These are phyloP conservation scores for Colletotrichum karsti DNA, from an alignment of 2,329 filamentous ascomycete species.

Conservation along the genomic window DNA sequence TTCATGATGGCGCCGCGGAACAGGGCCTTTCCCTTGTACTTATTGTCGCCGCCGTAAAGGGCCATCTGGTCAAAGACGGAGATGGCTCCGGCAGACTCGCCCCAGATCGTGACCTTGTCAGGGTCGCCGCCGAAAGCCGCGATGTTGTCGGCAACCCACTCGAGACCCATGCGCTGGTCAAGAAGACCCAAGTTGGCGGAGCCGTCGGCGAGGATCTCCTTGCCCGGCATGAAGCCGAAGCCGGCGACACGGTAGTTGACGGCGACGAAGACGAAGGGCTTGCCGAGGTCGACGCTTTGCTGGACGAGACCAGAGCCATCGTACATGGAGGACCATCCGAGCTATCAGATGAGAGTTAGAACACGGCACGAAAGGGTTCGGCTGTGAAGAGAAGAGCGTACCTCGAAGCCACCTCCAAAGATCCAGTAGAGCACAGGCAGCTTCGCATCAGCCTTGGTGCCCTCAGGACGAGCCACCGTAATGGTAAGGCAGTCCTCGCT, in stretches of 20 bases:
- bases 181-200: conserved; percentile 66
- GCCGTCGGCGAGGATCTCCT: conserved; percentile 63
- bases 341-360: conserved; percentile 27
- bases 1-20: conserved; percentile 75
- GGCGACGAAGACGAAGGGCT: conserved; percentile 69
- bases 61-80: conserved; percentile 71
- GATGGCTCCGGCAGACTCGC: conserved; percentile 67
- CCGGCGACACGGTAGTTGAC: conserved; percentile 72
- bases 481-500: conserved; percentile 62
- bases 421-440: conserved; percentile 68
- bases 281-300: conserved; percentile 48
- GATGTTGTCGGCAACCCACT: conserved; percentile 74
- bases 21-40: conserved; percentile 69
- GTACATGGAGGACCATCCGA: conserved; percentile 42
- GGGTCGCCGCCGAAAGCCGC: conserved; percentile 73
- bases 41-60: conserved; percentile 68
- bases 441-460: conserved; percentile 49
- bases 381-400: neutral
- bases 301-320: conserved; percentile 44
- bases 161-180: conserved; percentile 66
- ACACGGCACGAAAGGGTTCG: neutral
- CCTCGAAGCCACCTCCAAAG: conserved; percentile 59
- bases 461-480: conserved; percentile 55
- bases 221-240: conserved; percentile 69
- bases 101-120: conserved; percentile 71